phyloP scores from a whole-genome alignment of 2,329 filamentous ascomycete species.

The Orbilia blumenaviensis region DNA sequence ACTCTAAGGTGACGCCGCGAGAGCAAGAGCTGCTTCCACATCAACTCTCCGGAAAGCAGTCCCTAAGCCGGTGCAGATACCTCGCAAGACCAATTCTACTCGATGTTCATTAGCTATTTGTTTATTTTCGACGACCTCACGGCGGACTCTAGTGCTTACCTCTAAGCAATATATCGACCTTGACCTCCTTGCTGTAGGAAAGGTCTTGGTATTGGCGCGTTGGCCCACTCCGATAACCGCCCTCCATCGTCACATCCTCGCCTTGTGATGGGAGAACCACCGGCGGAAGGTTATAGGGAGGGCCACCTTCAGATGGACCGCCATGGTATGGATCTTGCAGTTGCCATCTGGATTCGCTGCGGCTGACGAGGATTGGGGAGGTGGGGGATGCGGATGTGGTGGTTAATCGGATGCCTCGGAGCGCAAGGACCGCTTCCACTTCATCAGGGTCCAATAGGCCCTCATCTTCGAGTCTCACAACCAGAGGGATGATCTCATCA shows the following conservation, averaged over 20 bases:
- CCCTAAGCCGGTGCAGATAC: constrained; percentile 46
- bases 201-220: constrained; percentile 50
- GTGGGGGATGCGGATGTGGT: constrained; percentile 48
- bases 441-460: constrained; percentile 49
- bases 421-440: constrained; percentile 47
- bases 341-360: constrained; percentile 50
- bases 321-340: constrained; percentile 47
- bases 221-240: constrained; percentile 23
- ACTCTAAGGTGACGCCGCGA: constrained; percentile 42
- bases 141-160: constrained; percentile 10
- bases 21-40: constrained; percentile 48
- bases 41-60: constrained; percentile 45
- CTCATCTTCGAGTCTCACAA: constrained; percentile 41
- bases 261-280: constrained; percentile 40
- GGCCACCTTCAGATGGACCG: constrained; percentile 35
- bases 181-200: constrained; percentile 51
- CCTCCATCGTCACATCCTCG: constrained; percentile 47
- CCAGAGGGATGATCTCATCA: constrained; percentile 46
- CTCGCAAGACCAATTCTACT: constrained; percentile 51
- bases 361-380: constrained; percentile 49
- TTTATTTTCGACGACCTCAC: not conserved
- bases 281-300: constrained; percentile 48
- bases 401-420: constrained; percentile 48
- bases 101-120: constrained; percentile 8
- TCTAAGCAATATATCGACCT: constrained; percentile 52